Evolutionary conservation across 371 early-diverging fungal genomes (phyloP).

Genomic region (Mortierella sp.): DNA sequence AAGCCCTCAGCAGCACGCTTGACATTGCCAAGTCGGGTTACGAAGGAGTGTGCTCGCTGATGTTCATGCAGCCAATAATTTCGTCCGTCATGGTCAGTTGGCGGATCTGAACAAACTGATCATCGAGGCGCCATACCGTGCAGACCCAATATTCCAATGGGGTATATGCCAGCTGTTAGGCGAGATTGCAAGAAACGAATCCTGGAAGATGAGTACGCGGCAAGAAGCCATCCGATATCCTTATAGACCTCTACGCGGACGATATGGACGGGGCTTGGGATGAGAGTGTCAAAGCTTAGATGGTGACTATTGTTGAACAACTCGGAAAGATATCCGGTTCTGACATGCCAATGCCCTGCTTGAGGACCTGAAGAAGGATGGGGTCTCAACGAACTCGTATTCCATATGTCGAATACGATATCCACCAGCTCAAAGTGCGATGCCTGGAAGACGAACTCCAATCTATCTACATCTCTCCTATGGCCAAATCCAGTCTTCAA

Average conservation of each 20-base stretch:
- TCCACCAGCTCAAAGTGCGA: neutral
- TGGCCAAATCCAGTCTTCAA: conserved; percentile 4
- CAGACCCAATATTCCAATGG: conserved; percentile 15
- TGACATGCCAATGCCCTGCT: neutral
- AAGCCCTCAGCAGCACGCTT: neutral
- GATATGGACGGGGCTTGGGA: neutral
- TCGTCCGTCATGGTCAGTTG: conserved; percentile 16
- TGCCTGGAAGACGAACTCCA: neutral
- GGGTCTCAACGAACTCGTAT: neutral
- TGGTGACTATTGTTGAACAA: neutral
- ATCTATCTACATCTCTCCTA: neutral
- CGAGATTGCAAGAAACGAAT: conserved; percentile 3
- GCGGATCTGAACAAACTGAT: conserved; percentile 7
- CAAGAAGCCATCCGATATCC: conserved; percentile 6
- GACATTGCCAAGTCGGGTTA: conserved; percentile 1
- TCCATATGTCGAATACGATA: conserved; percentile 1
- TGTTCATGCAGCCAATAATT: conserved; percentile 9
- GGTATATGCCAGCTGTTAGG: conserved; percentile 23
- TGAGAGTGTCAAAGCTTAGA: conserved; percentile 1
- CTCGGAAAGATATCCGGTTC: neutral
- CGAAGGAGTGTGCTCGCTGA: neutral
- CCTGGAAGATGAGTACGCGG: neutral
- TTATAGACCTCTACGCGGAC: neutral
- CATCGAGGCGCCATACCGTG: conserved; percentile 12
- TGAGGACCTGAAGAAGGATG: neutral